Conservation (phyloP, 495 filamentous ascomycete species). For the Hyphodiscus hymeniophilus region DNA sequence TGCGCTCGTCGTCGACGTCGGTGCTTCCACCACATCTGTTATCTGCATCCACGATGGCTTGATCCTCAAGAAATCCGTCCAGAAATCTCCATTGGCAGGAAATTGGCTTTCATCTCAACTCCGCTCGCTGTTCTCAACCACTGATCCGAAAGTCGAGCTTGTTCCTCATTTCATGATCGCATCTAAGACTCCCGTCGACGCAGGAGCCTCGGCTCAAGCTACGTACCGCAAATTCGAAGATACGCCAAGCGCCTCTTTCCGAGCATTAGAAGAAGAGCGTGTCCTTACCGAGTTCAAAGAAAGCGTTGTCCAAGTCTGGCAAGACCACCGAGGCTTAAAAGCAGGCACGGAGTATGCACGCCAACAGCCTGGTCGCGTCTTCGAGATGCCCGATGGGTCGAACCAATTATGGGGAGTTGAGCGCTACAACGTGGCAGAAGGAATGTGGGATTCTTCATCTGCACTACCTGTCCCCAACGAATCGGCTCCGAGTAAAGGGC, state of each 20-base stretch:
- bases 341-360: conserved; percentile 61
- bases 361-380: conserved; percentile 64
- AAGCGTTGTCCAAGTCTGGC: conserved; percentile 88
- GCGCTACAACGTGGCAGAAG: conserved; percentile 76
- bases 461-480: conserved; percentile 34
- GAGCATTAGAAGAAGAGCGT: conserved; percentile 80
- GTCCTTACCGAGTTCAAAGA: conserved; percentile 95
- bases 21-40: conserved; percentile 82
- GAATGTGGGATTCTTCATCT: conserved; percentile 76
- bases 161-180: conserved; percentile 81
- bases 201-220: conserved; percentile 68
- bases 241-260: conserved; percentile 64
- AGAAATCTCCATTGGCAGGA: conserved; percentile 75
- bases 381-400: conserved; percentile 92
- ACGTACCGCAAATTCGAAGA: conserved; percentile 57
- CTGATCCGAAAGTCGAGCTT: conserved; percentile 70
- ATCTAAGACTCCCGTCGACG: conserved; percentile 82
- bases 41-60: conserved; percentile 91
- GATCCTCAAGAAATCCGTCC: conserved; percentile 81
- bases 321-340: conserved; percentile 49
- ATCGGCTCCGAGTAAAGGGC: conserved; percentile 38
- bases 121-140: conserved; percentile 65
- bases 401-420: conserved; percentile 90
- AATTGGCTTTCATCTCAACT: conserved; percentile 85
- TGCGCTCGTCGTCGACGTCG: conserved; percentile 84